Evolutionary conservation across 345 rosid genomes (phyloP).

Genomic region (Euphorbia tirucalli): DNA sequence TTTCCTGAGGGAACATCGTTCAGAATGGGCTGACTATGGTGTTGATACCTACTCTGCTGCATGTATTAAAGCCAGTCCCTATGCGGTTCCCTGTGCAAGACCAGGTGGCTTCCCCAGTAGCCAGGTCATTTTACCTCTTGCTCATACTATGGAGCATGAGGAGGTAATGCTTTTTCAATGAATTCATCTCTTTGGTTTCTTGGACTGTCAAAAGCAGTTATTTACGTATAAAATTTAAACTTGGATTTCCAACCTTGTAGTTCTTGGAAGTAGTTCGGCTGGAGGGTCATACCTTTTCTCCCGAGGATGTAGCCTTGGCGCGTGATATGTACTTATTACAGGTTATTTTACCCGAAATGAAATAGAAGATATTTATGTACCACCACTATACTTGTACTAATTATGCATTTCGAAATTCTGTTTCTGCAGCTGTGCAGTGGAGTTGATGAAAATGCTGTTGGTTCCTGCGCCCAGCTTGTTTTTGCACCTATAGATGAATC

Average conservation of each 20-base stretch:
- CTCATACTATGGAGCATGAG: conserved; percentile 88
- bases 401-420: not conserved
- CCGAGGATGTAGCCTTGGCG: conserved; percentile 79
- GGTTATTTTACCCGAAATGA: conserved; percentile 36
- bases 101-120: conserved; percentile 88
- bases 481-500: conserved; percentile 96
- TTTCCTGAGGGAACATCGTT: conserved; percentile 93
- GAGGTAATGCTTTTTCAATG: conserved; percentile 50
- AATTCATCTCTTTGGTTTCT: conserved; percentile 4
- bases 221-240: not conserved
- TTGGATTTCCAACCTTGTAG: conserved; percentile 31
- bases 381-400: not conserved
- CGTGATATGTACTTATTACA: conserved; percentile 91
- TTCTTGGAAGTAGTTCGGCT: conserved; percentile 91
- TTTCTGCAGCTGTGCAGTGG: conserved; percentile 75
- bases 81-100: conserved; percentile 75
- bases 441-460: conserved; percentile 83
- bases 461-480: conserved; percentile 93
- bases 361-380: not conserved
- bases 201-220: not conserved
- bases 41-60: conserved; percentile 85
- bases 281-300: conserved; percentile 86
- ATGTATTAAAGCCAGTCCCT: conserved; percentile 81
- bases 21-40: conserved; percentile 97
- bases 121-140: conserved; percentile 90